Evolutionary conservation across 2,329 filamentous ascomycete species (phyloP), one percentile per base, ranked within the genome.

Genomic region (Arthroderma sp.): DNA sequence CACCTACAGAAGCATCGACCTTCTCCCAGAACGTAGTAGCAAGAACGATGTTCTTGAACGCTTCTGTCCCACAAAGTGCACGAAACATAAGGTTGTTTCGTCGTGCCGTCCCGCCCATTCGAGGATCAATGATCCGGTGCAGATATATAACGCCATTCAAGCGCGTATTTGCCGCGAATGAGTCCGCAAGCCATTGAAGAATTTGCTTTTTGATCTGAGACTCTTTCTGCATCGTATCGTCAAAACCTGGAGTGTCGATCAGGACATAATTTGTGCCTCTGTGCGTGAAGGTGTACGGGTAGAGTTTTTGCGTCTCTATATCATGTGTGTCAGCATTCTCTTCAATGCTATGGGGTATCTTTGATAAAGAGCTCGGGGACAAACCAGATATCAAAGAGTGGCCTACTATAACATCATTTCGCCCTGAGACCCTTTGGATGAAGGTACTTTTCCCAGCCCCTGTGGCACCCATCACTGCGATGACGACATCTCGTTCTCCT

Each of bases 171-270:
- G 27, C 32, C 10, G 34, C 30, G 7, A 34, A 42, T 6, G 40
- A 34, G 3, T 2, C 8, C 28, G 28, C 30, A 31, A 42, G 15
- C 40, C 40, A 42, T 27, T 31, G 36, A 6, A 33, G 31, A 22
- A 42, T 42, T 4, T 28, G 30, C 3, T 31, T 27, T 6, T 34
- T n/a, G 11, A 42, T 34, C 11, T 42, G 31, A 22, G 40, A 28
- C 27, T 42, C 40, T n/a, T 15, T 42, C 9, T 30, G 40, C 11
- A 22, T 42, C 4, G 40, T 42, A 8, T 42, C 40, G 32, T 65
- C 34, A 59, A 58, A 3, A 75, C 69, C 1, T 68, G 68, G 3
- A 71, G 69, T 42, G 11, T 42, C 40, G 11, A 42, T 22, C 5
- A 42, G 40, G n/a, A 29, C 30, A 29, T 34, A 31, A n/a, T 10